Percentiles rank a stretch among this genome's conserved stretches.
Conservation (phyloP, 176 grass and related monocot genomes). For the Carex myosuroides region DNA sequence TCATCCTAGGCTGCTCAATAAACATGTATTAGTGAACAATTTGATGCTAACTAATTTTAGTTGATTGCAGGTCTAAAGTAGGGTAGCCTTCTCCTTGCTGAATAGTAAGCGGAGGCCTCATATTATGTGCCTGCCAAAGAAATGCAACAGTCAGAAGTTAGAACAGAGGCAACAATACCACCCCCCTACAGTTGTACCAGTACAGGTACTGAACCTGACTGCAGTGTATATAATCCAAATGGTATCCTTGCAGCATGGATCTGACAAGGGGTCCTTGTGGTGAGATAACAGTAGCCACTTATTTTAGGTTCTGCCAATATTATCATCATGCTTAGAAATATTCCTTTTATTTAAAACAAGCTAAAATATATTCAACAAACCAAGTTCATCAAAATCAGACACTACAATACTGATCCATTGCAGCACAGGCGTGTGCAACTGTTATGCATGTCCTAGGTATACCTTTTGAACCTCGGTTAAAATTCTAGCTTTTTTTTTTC, state of each 20-base stretch:
- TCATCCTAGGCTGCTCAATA: background rate
- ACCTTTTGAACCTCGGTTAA: background rate
- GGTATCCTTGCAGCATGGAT: background rate
- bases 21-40: background rate
- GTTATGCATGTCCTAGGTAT: background rate
- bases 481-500: background rate
- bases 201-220: background rate
- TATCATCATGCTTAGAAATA: background rate
- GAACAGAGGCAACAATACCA: background rate
- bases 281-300: background rate
- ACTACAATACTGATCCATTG: background rate
- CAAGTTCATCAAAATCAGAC: background rate
- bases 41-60: background rate
- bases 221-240: background rate
- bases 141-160: background rate
- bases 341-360: background rate
- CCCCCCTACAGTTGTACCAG: background rate
- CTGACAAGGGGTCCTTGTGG: background rate
- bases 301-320: background rate
- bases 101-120: conserved; percentile 16
- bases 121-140: conserved; percentile 17
- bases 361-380: background rate
- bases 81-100: background rate
- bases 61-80: background rate
- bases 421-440: background rate